Evolutionary conservation across 139 green algal genomes (phyloP).

Genomic region (Medakamo hakoo): DNA sequence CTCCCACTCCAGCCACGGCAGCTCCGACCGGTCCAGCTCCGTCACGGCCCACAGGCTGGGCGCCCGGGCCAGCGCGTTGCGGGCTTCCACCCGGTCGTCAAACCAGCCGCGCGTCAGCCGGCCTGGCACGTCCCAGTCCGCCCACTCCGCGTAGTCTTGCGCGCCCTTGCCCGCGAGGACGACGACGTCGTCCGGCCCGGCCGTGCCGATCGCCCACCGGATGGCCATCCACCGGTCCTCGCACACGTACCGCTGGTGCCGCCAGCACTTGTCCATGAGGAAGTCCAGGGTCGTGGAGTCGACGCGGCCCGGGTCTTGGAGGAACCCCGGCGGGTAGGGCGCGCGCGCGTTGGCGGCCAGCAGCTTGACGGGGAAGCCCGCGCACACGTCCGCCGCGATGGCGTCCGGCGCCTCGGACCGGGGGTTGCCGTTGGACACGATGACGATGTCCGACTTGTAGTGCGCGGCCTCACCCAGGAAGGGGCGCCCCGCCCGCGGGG

Average conservation of each 20-base stretch:
- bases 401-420: constrained; percentile 37
- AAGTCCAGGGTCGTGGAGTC: constrained; percentile 9
- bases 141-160: constrained; percentile 56
- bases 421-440: constrained; percentile 86
- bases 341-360: constrained; percentile 9
- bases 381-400: constrained; percentile 58
- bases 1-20: neutral
- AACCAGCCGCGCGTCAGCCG: constrained; percentile 55
- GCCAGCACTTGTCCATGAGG: constrained; percentile 11
- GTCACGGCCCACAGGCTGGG: constrained; percentile 27
- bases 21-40: constrained; percentile 7
- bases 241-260: constrained; percentile 19
- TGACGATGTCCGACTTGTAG: constrained; percentile 70
- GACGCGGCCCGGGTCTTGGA: constrained; percentile 16
- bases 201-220: constrained; percentile 82
- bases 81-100: constrained; percentile 67
- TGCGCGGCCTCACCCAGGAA: constrained; percentile 50
- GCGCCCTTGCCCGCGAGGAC: constrained; percentile 80
- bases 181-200: constrained; percentile 57
- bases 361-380: constrained; percentile 56
- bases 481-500: constrained; percentile 24
- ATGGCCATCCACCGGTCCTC: constrained; percentile 63
- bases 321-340: constrained; percentile 3
- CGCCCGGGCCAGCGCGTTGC: constrained; percentile 59
- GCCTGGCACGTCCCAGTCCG: constrained; percentile 14